Evolutionary conservation across 1,139 yeast species (phyloP).

Genomic region (Petasospora rhodanensis): DNA sequence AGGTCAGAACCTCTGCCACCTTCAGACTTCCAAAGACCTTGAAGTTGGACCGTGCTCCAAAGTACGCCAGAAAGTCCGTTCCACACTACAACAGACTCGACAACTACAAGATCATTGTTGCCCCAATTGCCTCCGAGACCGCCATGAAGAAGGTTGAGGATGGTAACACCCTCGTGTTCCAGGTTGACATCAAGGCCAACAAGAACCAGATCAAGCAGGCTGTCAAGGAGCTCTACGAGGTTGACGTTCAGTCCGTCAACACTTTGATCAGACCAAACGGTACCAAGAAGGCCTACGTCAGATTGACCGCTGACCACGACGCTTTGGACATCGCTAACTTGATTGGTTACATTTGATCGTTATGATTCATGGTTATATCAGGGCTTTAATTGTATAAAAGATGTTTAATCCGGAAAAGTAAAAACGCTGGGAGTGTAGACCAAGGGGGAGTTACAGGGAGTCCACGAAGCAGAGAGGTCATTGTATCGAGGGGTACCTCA

Average conservation of each 20-base stretch:
- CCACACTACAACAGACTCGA: conserved; percentile 98
- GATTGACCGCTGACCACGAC: conserved; percentile 98
- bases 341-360: conserved; percentile 93
- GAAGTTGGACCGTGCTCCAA: conserved; percentile 89
- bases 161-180: conserved; percentile 98
- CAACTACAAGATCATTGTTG: conserved; percentile 89
- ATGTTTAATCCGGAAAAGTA: conserved; percentile 16
- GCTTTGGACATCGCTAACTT: conserved; percentile 99
- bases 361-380: conserved; percentile 5
- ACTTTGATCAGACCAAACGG: conserved; percentile 98
- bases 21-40: conserved; percentile 98
- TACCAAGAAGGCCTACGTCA: conserved; percentile 99
- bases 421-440: conserved; percentile 1
- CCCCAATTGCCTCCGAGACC: conserved; percentile 97
- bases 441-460: no score
- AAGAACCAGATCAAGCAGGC: conserved; percentile 98
- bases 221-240: conserved; percentile 96
- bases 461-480: no score
- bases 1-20: conserved; percentile 93
- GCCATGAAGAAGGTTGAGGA: conserved; percentile 99
- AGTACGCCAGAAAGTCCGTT: conserved; percentile 92
- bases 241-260: conserved; percentile 91
- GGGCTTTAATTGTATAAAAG: conserved; percentile 16
- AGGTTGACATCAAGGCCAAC: conserved; percentile 95
- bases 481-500: no score